Percentiles rank a stretch among this genome's conserved stretches.
phyloP scores from a whole-genome alignment of 2,329 filamentous ascomycete genomes.

The Aspergillus hiratsukae region DNA sequence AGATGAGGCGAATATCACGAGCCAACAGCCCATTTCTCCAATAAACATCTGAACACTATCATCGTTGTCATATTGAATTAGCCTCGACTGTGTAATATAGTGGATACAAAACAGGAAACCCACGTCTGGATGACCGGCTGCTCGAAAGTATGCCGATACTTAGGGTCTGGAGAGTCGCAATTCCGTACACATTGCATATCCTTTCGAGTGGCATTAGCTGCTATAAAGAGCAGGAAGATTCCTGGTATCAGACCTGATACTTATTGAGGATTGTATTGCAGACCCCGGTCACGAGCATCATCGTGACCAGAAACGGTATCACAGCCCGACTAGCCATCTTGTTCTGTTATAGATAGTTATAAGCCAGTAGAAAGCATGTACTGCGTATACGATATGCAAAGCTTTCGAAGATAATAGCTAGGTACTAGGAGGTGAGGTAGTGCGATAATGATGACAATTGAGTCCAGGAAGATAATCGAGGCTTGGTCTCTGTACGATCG shows the following conservation, averaged over 20 bases:
- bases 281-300: slow-evolving; percentile 95
- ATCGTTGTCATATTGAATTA: background rate
- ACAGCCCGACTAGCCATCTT: slow-evolving; percentile 67
- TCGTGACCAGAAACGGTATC: slow-evolving; percentile 80
- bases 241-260: slow-evolving; percentile 64
- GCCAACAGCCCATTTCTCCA: slow-evolving; percentile 93
- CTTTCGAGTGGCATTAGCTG: slow-evolving; percentile 31
- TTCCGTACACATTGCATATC: slow-evolving; percentile 96
- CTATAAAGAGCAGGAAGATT: background rate
- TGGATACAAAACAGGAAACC: slow-evolving; percentile 10
- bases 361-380: background rate
- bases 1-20: slow-evolving; percentile 70
- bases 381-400: background rate
- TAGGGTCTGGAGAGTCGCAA: slow-evolving; percentile 67
- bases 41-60: slow-evolving; percentile 84
- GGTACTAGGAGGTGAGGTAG: background rate
- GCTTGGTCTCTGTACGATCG: background rate
- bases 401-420: background rate
- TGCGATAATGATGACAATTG: background rate
- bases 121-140: slow-evolving; percentile 91
- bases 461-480: background rate
- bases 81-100: background rate
- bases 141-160: slow-evolving; percentile 71
- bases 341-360: background rate
- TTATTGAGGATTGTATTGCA: slow-evolving; percentile 97